Evolutionary conservation across 1,284 basidiomycete genomes (phyloP), one percentile per base, ranked within the genome.

Genomic region (Malassezia japonica): DNA sequence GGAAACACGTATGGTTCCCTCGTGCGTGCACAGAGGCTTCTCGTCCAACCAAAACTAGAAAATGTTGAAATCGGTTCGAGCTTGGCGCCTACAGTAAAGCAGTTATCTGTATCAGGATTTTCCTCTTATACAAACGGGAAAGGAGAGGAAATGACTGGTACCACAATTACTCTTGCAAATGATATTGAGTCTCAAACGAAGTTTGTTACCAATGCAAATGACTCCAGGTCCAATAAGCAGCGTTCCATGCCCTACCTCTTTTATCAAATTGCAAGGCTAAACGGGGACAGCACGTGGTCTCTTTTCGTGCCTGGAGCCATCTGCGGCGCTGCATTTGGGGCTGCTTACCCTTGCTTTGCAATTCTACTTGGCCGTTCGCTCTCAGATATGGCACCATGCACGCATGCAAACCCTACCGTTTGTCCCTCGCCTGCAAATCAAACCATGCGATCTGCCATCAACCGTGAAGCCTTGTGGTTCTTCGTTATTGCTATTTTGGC

Each of bases 311-410:
- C 66, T 8, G 66, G 66, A 18, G 41, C 69, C n/a, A 32, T 70
- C 13, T 57, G 62, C 18, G 56, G 64, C 6, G 52, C 61, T 40
- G 51, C 47, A 15, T 62, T 67, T 38, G 89, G 91, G 49, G 80
- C 84, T 72, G 83, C 89, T 16, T 91, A 90, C 70, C 92, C 92
- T 1, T 79, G 80, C 2, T 87, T 90, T 64, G 83, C 86, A 64
- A 81, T 94, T 56, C 79, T 92, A 4, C 91, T 84, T 70, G 80
- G 84, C 71, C 54, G 55, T 18, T 59, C 67, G 7, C 55, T 72
- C 50, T 72, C 62, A 25, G 54, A 59, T 36, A 55, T 55, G n/a
- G 69, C 66, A 56, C 53, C 50, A 39, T 46, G 50, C 15, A 46
- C 50, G 16, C n/a, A n/a, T n/a, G n/a, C n/a, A n/a, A 47, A 44